Conservation (phyloP, 1,284 basidiomycete genomes). For the Cystobasidium pallidum region DNA sequence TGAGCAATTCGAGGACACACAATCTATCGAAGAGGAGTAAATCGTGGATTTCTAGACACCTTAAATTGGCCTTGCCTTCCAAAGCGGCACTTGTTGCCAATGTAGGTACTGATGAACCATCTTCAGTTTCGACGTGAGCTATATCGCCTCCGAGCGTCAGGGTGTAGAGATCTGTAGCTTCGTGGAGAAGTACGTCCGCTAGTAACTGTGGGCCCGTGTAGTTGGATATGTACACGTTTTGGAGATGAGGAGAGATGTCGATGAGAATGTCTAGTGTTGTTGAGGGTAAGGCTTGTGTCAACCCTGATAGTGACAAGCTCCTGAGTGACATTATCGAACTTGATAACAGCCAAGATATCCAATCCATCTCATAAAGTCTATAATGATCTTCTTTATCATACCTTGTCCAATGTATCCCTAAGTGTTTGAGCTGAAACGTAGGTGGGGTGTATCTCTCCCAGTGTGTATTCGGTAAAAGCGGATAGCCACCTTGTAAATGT, state of each 20-base stretch:
- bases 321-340: not conserved
- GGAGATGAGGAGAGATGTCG: not conserved
- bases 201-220: constrained; percentile 16
- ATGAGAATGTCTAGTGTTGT: constrained; percentile 1
- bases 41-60: constrained; percentile 33
- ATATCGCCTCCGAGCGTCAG: constrained; percentile 25
- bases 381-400: not conserved
- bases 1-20: not conserved
- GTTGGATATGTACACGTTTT: constrained; percentile 18
- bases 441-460: constrained; percentile 32
- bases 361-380: constrained; percentile 18
- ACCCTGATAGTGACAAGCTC: constrained; percentile 14
- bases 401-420: constrained; percentile 22
- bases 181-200: constrained; percentile 15
- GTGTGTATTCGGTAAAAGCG: constrained; percentile 21
- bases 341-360: constrained; percentile 27
- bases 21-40: constrained; percentile 24
- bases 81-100: constrained; percentile 16
- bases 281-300: not conserved
- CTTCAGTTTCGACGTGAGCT: constrained; percentile 3
- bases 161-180: constrained; percentile 5
- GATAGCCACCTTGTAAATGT: constrained; percentile 5
- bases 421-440: constrained; percentile 17
- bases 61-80: constrained; percentile 5
- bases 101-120: constrained; percentile 5